Evolutionary conservation across 129 eudicot species (phyloP).

Genomic region (Flaveria ramosissima): DNA sequence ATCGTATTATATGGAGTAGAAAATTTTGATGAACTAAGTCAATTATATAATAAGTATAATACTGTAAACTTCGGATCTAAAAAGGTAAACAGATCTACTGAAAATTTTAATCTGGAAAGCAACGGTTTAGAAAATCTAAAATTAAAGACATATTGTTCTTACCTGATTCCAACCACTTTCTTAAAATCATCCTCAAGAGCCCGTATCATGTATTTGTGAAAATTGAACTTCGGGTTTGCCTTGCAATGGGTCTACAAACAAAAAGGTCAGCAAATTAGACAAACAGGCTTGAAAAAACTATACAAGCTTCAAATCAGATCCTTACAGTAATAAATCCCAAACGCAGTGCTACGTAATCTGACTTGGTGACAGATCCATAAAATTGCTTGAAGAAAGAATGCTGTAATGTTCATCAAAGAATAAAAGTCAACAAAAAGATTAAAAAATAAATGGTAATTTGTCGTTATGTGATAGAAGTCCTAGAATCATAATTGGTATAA

Average conservation of each 20-base stretch:
- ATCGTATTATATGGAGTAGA: neutral
- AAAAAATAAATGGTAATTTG: neutral
- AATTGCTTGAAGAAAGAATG: conserved; percentile 73
- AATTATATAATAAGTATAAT: neutral
- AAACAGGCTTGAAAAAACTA: neutral
- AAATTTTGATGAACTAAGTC: neutral
- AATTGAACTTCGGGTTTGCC: conserved; percentile 60
- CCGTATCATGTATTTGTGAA: conserved; percentile 73
- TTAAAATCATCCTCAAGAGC: conserved; percentile 76
- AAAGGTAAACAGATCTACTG: too few species aligned
- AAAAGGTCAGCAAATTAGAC: neutral
- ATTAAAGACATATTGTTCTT: neutral
- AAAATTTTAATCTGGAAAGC: neutral
- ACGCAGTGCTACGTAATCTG: conserved; percentile 66
- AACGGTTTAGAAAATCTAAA: neutral
- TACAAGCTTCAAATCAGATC: neutral
- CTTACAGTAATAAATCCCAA: conserved; percentile 64
- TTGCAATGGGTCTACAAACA: conserved; percentile 53
- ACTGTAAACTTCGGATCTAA: too few species aligned
- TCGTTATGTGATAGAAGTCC: neutral
- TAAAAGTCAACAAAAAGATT: neutral
- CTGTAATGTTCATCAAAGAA: conserved; percentile 41
- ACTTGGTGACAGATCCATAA: conserved; percentile 63
- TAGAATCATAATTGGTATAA: neutral
- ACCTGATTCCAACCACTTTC: conserved; percentile 79